These are phyloP conservation scores for Cercospora nicotianae DNA, from an alignment of 2,329 filamentous ascomycete genomes.

Conservation along the genomic window DNA sequence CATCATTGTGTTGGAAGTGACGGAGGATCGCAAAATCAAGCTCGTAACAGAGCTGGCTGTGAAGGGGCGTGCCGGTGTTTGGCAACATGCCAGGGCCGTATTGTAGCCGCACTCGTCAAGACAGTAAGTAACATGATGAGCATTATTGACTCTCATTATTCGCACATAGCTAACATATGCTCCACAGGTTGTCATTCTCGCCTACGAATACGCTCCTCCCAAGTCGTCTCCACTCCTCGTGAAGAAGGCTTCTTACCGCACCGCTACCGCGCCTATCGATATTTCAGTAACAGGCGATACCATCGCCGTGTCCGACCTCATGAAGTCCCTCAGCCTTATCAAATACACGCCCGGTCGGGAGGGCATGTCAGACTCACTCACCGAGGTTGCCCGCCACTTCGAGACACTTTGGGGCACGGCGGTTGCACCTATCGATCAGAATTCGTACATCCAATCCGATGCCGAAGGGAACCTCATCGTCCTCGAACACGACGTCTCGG, in stretches of 20 bases:
- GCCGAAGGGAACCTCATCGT: conserved; percentile 85
- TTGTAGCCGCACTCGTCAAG: conserved; percentile 87
- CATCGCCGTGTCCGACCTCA: conserved; percentile 85
- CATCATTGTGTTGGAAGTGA: conserved; percentile 81
- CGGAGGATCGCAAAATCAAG: conserved; percentile 70
- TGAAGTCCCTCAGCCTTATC: conserved; percentile 85
- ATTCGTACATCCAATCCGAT: conserved; percentile 80
- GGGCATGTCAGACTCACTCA: conserved; percentile 59
- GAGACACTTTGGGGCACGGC: conserved; percentile 81
- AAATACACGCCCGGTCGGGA: conserved; percentile 63
- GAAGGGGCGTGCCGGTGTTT: conserved; percentile 77
- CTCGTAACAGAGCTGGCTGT: conserved; percentile 68
- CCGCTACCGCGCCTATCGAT: conserved; percentile 80
- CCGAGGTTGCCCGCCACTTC: conserved; percentile 76
- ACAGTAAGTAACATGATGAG: conserved; percentile 48
- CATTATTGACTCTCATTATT: conserved; percentile 48
- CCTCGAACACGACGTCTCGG: conserved; percentile 69
- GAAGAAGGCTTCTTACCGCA: conserved; percentile 74
- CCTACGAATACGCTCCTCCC: conserved; percentile 55
- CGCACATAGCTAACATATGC: conserved; percentile 21
- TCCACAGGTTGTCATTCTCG: conserved; percentile 57
- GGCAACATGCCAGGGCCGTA: conserved; percentile 69
- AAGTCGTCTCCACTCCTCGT: conserved; percentile 56
- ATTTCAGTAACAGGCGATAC: conserved; percentile 70
- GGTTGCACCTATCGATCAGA: conserved; percentile 67